Percentiles rank a stretch among this genome's conserved stretches.
Evolutionary conservation across 768 basidiomycete genomes (phyloP).

Genomic region (Termitomyces heimii): DNA sequence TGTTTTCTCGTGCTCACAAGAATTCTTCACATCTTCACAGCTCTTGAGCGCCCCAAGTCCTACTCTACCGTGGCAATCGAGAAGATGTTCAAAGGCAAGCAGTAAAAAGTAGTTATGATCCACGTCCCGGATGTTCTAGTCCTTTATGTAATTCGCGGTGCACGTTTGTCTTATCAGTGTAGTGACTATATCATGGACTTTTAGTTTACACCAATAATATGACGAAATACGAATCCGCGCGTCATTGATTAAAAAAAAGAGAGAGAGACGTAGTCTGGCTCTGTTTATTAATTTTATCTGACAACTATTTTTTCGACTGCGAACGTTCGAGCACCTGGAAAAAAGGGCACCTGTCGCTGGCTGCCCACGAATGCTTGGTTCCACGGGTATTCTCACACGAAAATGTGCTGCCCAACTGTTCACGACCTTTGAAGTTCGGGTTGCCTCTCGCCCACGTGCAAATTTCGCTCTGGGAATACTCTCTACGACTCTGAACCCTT

Average conservation of each 20-base stretch:
- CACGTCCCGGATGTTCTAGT: neutral
- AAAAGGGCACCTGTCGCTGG: neutral
- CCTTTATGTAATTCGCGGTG: neutral
- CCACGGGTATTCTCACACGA: constrained; percentile 5
- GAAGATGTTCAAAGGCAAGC: constrained; percentile 68
- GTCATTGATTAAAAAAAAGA: neutral
- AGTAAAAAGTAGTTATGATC: constrained; percentile 4
- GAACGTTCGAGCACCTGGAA: neutral
- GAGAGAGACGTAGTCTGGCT: neutral
- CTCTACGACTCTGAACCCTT: neutral
- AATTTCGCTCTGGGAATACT: neutral
- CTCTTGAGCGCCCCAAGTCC: constrained; percentile 88
- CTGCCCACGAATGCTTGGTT: constrained; percentile 1
- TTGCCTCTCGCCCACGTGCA: neutral
- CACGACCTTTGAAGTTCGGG: neutral
- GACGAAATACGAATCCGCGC: neutral
- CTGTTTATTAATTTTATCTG: neutral
- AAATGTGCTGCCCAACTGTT: constrained; percentile 2
- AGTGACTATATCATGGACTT: constrained; percentile 1
- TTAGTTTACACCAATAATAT: neutral
- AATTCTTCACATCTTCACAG: constrained; percentile 24
- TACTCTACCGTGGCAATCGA: constrained; percentile 78
- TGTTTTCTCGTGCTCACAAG: neutral
- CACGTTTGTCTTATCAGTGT: neutral
- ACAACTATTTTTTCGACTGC: neutral